Evolutionary conservation across 345 rosid genomes (phyloP), one percentile per base, ranked within the genome.

Genomic region (Cardamine occulta): DNA sequence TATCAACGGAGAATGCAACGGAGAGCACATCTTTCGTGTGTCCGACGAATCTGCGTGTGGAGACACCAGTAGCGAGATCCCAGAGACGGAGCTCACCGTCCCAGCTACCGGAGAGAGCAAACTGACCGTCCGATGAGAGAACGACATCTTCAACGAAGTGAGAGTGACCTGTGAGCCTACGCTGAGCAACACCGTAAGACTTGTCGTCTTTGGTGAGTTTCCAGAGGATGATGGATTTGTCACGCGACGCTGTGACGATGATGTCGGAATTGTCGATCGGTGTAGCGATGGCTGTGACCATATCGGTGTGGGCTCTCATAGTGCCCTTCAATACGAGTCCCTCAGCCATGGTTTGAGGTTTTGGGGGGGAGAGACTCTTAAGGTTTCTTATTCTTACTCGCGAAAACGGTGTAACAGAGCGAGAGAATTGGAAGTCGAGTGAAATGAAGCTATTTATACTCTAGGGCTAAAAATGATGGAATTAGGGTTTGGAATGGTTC

Each of bases 31-130:
- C 97, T 78, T 93, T 93, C 45, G 97, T 85, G 86, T 93, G 98
- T 9, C 98, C 98, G 1, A 90, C 97, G 63, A 93, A 93, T 35
- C 98, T 82, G 11, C 96, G 91, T 2, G 97, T 85, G 23, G 94
- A 81, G 39, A 63, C 74, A 0, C 97, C 98, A 18, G 90, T 31
- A 12, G 79, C 77, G 4, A 94, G 85, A 44, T 94, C 98, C 98
- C 98, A 94, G 14, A 94, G 96, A 49, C 98, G 97, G 39, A 94
- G 97, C 92, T 94, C 98, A 24, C 97, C 89, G 70, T 93, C 98
- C 98, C 98, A 93, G 35, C 94, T 84, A 24, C 98, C 96, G 23
- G 98, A 89, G 68, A 93, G 96, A 11, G 98, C 98, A 70, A 91
- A 93, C 85, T 91, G 97, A 12, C 97, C 89, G 53, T 93, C 98